Percentiles rank a stretch among this genome's conserved stretches.
Evolutionary conservation across 352 stramenopile genomes (phyloP).

Genomic region (Phytophthora syringae): DNA sequence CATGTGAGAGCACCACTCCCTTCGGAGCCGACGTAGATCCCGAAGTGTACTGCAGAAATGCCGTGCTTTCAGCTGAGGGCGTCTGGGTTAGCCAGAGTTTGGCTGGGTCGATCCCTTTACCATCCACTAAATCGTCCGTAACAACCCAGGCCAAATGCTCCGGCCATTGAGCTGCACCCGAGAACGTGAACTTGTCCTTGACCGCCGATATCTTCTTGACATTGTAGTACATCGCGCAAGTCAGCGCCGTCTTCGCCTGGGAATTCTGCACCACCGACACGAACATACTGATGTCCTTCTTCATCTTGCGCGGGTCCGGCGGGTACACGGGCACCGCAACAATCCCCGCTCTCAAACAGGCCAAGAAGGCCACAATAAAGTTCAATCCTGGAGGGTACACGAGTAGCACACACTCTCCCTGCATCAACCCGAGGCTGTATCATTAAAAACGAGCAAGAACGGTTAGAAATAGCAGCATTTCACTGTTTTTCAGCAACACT

Average conservation of each 20-base stretch:
- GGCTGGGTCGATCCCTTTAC: constrained; percentile 47
- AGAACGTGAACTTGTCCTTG: constrained; percentile 85
- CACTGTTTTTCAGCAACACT: neutral
- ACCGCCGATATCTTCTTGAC: constrained; percentile 92
- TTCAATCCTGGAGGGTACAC: constrained; percentile 98
- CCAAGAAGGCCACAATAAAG: constrained; percentile 98
- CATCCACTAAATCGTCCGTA: constrained; percentile 75
- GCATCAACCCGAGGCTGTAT: constrained; percentile 60
- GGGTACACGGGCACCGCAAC: constrained; percentile 94
- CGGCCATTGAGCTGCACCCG: constrained; percentile 73
- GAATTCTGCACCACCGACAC: constrained; percentile 92
- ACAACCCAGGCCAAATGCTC: constrained; percentile 90
- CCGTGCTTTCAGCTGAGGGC: constrained; percentile 68
- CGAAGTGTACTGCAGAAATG: constrained; percentile 99
- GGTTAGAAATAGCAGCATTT: neutral
- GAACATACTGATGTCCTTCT: constrained; percentile 97
- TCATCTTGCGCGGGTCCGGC: constrained; percentile 93
- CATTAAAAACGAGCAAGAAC: too few relatives aligned
- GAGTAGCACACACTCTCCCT: constrained; percentile 91
- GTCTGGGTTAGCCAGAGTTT: constrained; percentile 52
- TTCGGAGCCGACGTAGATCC: constrained; percentile 98
- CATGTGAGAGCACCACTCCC: constrained; percentile 97
- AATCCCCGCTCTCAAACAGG: constrained; percentile 93
- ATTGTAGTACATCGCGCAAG: constrained; percentile 93
- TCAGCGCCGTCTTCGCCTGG: constrained; percentile 93